Base-by-base conservation (phyloP, 1,139 yeast genomes). In the Lodderomyces elongisporus region DNA sequence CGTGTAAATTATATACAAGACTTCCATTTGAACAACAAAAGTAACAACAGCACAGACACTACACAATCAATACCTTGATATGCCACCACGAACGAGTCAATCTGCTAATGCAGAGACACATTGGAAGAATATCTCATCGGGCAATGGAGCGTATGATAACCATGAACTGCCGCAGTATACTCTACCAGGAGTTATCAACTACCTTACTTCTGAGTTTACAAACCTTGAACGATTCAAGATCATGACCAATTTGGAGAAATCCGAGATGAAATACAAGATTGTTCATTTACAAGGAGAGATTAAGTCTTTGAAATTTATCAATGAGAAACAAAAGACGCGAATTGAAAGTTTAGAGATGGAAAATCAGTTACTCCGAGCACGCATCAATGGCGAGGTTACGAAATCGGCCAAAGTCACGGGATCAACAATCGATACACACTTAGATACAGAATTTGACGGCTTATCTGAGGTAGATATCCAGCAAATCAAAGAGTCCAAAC, bases 111-210 rank as follows among this genome's bases (percentile, higher is more conserved):
- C 42, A n/a, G 37, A 35, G 30, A 27, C 43, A 26, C 42, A 43
- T 35, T 38, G 44, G 45, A 36, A 27, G 33, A 36, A 20, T 41
- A 46, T 32, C 41, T 32, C 32, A 41, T 40, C 23, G 44, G 38
- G 27, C 45, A 37, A 14, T 48, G 50, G 32, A 25, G 38, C 39
- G 7, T 34, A 37, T n/a, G 34, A 37, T 13, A 44, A 33, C 29
- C 35, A 33, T 17, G 42, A 47, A n/a, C 14, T 13, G 7, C 46
- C 49, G 4, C 34, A 49, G 32, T 76, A 76, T 43, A 75, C 80
- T 2, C 59, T 77, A 17, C 83, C 83, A 0, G 83, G 83, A 2
- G 76, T 77, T n/a, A 76, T 77, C 56, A 76, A 74, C 47, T 77
- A 77, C 47, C 56, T 77, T 35, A 78, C 79, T 22, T 65, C 74